phyloP scores from a whole-genome alignment of 352 stramenopile genomes.

The Phytopythium helicoides region DNA sequence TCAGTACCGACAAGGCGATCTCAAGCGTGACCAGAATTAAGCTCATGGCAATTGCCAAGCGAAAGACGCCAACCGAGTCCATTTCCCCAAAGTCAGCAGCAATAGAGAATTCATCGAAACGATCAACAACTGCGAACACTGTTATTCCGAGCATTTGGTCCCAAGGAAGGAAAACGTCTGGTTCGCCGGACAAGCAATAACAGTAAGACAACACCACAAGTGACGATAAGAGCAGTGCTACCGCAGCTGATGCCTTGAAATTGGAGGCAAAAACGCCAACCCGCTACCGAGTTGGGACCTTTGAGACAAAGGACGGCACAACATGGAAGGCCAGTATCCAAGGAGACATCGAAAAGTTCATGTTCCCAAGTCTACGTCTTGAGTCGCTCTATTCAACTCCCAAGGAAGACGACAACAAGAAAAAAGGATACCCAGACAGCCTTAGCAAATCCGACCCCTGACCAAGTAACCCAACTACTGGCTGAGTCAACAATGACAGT shows the following conservation, averaged over 20 bases:
- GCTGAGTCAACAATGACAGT: constrained; percentile 31
- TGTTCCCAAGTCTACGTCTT: constrained; percentile 67
- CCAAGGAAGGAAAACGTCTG: background rate
- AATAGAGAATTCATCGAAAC: background rate
- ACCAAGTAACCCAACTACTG: constrained; percentile 35
- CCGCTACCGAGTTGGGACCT: constrained; percentile 34
- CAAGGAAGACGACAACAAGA: background rate
- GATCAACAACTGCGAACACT: background rate
- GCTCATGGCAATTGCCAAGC: constrained; percentile 25
- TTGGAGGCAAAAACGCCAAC: background rate
- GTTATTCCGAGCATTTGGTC: background rate
- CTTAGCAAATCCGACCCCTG: constrained; percentile 22
- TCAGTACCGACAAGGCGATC: constrained; percentile 6
- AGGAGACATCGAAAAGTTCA: constrained; percentile 66
- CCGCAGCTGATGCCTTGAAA: background rate
- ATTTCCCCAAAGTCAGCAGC: background rate
- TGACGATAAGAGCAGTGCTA: background rate
- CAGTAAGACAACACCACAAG: background rate
- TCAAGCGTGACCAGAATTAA: constrained; percentile 22
- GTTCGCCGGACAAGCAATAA: background rate
- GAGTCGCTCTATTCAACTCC: constrained; percentile 35
- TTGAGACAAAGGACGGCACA: constrained; percentile 46
- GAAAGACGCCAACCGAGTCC: constrained; percentile 1
- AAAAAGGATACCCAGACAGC: background rate
- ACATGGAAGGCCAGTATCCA: constrained; percentile 63